Percentiles rank a stretch among this genome's conserved stretches.
phyloP scores from a whole-genome alignment of 257 asterid genomes.

The Hygrophila difformis region DNA sequence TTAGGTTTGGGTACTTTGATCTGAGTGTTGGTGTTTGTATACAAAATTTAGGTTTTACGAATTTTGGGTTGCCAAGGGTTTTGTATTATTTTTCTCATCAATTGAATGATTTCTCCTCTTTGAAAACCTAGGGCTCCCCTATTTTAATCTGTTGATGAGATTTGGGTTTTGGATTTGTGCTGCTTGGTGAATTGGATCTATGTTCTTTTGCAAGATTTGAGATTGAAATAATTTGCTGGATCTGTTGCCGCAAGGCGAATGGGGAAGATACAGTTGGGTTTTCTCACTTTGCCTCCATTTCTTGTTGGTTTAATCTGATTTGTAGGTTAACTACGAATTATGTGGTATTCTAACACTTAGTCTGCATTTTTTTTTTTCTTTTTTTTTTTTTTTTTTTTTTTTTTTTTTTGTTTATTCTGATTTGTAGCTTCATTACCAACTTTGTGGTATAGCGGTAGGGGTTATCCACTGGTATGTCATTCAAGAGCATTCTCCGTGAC shows the following conservation, averaged over 20 bases:
- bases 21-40: background rate
- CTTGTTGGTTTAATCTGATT: no score
- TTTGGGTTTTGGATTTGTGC: no score
- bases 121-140: background rate
- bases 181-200: background rate
- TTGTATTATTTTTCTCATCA: no score
- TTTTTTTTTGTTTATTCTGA: no score
- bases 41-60: slow-evolving; percentile 2
- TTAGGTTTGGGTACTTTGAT: background rate
- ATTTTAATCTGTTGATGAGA: no score
- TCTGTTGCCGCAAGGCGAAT: slow-evolving; percentile 13
- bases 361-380: no score
- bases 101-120: background rate
- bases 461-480: slow-evolving; percentile 44
- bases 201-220: slow-evolving; percentile 1
- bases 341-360: no score
- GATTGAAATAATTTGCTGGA: slow-evolving; percentile 9
- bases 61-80: slow-evolving; percentile 7
- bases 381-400: no score
- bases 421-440: no score
- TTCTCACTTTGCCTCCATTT: no score
- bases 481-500: slow-evolving; percentile 75
- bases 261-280: no score
- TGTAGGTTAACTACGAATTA: no score
- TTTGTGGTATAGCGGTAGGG: slow-evolving; percentile 17